Evolutionary conservation across 2,329 filamentous ascomycete genomes (phyloP), one percentile per base, ranked within the genome.

Genomic region (Trichoderma polysporum): DNA sequence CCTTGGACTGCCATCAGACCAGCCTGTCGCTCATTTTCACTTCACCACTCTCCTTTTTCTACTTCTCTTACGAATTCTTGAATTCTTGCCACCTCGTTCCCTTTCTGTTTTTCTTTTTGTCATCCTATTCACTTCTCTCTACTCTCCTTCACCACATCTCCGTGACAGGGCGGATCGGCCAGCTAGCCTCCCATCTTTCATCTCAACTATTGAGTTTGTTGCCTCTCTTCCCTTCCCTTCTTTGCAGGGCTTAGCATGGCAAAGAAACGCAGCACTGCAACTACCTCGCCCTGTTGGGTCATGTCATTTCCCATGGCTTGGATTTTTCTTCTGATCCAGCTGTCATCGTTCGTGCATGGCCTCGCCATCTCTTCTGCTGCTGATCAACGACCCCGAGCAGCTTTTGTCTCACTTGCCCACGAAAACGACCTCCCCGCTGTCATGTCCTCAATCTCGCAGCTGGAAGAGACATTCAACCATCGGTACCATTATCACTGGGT

Each of bases 401-500:
- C 76, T 25, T 68, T 79, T 54, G 74, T 79, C 9, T 72, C 76
- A 12, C 68, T 79, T 10, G 73, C 73, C 22, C 62, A 75, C 52
- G 75, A 79, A 53, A 33, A 71, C 31, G 77, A 79, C 54, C 71
- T 78, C 25, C 61, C 71, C 13, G 71, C 71, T 37, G 69, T 78
- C 29, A 70, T 79, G 50, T 74, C 71, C 25, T 76, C 77, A 19
- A 76, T 96, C 82, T 79, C 79, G 33, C 90, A 96, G 73, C 69
- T 80, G 3, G 78, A 80, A 66, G 70, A 75, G 4, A 73, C 73
- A 1, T 96, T 92, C 89, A 96, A 96, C 75, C 80, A 82, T 74
- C 92, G 92, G 70, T 91, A 93, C 81, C 90, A 91, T 73, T 96
- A 96, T 74, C 91, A 93, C 52, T 96, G 92, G 90, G 90, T 91